These are phyloP conservation scores for Phylloporus rhodoxanthus DNA, from an alignment of 768 basidiomycete genomes.

Conservation along the genomic window DNA sequence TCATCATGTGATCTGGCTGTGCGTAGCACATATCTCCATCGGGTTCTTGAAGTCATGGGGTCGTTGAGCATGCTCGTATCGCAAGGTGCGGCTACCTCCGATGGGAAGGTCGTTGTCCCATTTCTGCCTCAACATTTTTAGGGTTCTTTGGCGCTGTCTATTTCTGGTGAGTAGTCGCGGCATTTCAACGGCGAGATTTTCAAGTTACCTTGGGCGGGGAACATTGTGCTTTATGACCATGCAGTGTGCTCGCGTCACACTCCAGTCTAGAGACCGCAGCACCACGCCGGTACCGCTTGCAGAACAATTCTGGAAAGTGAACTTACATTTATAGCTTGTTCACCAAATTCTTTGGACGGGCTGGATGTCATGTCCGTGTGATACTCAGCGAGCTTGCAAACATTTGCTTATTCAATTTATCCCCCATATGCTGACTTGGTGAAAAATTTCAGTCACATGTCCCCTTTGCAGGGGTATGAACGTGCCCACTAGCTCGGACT, in stretches of 20 bases:
- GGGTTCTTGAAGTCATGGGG: slow-evolving; percentile 13
- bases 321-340: slow-evolving; percentile 15
- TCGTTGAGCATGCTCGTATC: slow-evolving; percentile 12
- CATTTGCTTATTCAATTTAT: slow-evolving; percentile 4
- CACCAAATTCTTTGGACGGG: slow-evolving; percentile 9
- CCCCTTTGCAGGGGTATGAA: background rate
- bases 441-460: background rate
- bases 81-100: slow-evolving; percentile 13
- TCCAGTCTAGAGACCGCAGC: background rate
- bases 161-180: background rate
- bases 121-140: background rate
- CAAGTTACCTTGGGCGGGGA: slow-evolving; percentile 4
- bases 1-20: slow-evolving; percentile 20
- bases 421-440: background rate
- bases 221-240: background rate
- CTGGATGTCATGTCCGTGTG: slow-evolving; percentile 27
- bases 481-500: background rate
- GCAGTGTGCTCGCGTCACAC: slow-evolving; percentile 1
- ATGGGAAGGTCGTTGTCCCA: background rate
- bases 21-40: slow-evolving; percentile 19
- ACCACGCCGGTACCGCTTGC: slow-evolving; percentile 21
- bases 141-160: background rate
- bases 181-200: background rate
- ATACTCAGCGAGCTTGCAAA: slow-evolving; percentile 8
- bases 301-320: slow-evolving; percentile 13